These are phyloP conservation scores for Pyropia haitanensis DNA, from an alignment of 23 red algal genomes.

Conservation along the genomic window DNA sequence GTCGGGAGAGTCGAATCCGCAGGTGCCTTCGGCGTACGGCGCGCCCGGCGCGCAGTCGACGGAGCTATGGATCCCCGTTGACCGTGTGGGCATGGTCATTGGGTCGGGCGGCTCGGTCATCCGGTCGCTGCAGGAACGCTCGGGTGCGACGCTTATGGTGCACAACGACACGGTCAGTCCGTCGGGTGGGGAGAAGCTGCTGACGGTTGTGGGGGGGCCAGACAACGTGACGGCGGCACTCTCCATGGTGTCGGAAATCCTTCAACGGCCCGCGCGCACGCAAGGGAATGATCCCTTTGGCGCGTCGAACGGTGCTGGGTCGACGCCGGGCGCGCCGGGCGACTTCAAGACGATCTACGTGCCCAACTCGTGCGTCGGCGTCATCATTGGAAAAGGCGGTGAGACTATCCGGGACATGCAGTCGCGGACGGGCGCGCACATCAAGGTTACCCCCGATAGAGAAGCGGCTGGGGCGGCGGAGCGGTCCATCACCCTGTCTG, in stretches of 20 bases:
- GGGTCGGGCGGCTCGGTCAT: constrained; percentile 75
- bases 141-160: constrained; percentile 71
- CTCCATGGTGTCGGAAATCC: constrained; percentile 61
- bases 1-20: too few relatives aligned
- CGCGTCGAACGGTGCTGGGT: too few relatives aligned
- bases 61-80: constrained; percentile 77
- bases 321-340: constrained; percentile 9
- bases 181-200: constrained; percentile 50
- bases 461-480: constrained; percentile 40
- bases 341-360: constrained; percentile 74
- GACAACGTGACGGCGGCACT: constrained; percentile 38
- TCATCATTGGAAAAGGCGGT: constrained; percentile 86
- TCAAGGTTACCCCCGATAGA: constrained; percentile 82
- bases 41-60: background rate
- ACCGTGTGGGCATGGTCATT: constrained; percentile 84
- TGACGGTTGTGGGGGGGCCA: constrained; percentile 69
- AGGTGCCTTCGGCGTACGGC: too few relatives aligned
- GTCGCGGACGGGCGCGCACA: constrained; percentile 70
- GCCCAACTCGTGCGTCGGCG: constrained; percentile 67
- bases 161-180: constrained; percentile 69
- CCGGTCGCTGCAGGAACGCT: constrained; percentile 61
- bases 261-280: constrained; percentile 20
- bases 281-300: too few relatives aligned
- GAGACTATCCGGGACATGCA: constrained; percentile 82
- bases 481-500: constrained; percentile 64